Base-by-base conservation (phyloP, 805 yeast species). In the Kazachstania bromeliacearum region DNA sequence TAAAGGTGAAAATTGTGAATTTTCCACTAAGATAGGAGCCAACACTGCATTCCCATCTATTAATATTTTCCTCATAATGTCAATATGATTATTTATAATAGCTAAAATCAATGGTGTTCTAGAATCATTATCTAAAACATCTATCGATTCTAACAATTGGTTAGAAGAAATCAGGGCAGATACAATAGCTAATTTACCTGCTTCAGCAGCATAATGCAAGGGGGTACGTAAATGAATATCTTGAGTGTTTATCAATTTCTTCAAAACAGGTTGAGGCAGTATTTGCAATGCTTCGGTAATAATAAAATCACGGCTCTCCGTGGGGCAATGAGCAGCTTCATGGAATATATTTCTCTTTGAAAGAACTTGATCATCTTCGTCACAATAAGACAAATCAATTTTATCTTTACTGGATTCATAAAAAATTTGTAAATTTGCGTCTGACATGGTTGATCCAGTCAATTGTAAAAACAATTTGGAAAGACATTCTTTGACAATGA, bases 21-120 rank as follows among this genome's bases (percentile, higher is more conserved):
- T 14, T 8, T 14, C 17, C 8, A 26, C 10, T 5, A 31, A 24
- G 15, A 8, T 26, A 16, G 36, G 33, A 13, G 15, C 13, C 14
- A 35, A 20, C 2, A 27, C 26, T 1, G 73, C 67, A 12, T 59
- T 77, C 17, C 69, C 61, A 19, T 63, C 59, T 2, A 76, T 56
- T 21, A 82, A 59, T 6, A 70, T 61, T 13, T 40, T 33, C 36
- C 65, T 63, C 12, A 75, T 75, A 15, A 75, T 68, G 3, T 65
- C 71, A 9, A 74, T 66, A 48, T 80, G 77, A 38, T 78, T 71
- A 47, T 76, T 73, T 34, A 78, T 75, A 21, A 92, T 82, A 2
- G 96, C 80, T 47, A 85, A 66, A 28, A 88, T 63, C 38, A 92
- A 62, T 0, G 97, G 94, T 0, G 95, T 77, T 72, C 79, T 77